These are phyloP conservation scores for Diplocarpon rosae DNA, from an alignment of 2,329 filamentous ascomycete genomes.

Conservation along the genomic window DNA sequence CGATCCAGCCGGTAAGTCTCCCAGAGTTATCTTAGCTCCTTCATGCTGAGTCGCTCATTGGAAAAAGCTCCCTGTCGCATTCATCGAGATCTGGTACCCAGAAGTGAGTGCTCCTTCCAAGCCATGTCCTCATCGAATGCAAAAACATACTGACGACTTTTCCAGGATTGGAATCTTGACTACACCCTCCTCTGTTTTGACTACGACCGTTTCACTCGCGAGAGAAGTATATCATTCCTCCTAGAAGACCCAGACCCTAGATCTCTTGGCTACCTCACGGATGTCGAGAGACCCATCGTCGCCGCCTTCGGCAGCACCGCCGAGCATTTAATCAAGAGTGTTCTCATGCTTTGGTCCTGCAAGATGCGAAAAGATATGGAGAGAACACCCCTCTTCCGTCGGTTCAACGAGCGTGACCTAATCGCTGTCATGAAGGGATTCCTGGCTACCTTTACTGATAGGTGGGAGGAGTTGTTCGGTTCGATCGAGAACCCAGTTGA, in stretches of 20 bases:
- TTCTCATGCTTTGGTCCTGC: slow-evolving; percentile 2
- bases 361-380: background rate
- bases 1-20: background rate
- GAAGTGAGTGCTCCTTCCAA: too few relatives aligned
- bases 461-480: slow-evolving; percentile 12
- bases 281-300: slow-evolving; percentile 3
- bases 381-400: background rate
- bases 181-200: too few relatives aligned
- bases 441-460: slow-evolving; percentile 7
- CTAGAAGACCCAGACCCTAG: background rate
- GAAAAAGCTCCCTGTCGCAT: background rate
- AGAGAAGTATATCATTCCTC: background rate
- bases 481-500: slow-evolving; percentile 4
- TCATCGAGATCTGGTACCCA: background rate
- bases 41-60: background rate
- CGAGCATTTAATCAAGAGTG: slow-evolving; percentile 2
- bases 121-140: too few relatives aligned
- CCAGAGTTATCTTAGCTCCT: background rate
- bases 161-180: too few relatives aligned
- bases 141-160: too few relatives aligned
- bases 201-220: too few relatives aligned
- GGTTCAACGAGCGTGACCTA: slow-evolving; percentile 7
- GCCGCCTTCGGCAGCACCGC: slow-evolving; percentile 1
- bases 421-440: slow-evolving; percentile 10
- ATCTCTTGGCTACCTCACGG: background rate